Conservation (phyloP, 2,329 filamentous ascomycete genomes). For the Ophiosphaerella narmari region DNA sequence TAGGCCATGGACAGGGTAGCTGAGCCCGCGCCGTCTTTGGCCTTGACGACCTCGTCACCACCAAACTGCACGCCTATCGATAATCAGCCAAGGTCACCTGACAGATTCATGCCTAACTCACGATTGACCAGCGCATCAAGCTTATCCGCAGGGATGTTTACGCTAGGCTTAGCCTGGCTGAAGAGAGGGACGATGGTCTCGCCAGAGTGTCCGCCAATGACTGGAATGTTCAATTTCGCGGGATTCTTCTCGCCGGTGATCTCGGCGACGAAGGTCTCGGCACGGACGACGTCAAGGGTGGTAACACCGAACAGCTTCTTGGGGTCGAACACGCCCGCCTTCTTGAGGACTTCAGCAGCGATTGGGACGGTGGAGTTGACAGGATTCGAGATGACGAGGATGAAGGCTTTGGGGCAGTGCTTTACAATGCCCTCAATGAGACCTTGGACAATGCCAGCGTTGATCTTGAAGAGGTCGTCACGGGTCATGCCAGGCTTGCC, state of each 20-base stretch:
- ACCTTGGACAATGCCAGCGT: slow-evolving; percentile 95
- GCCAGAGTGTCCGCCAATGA: slow-evolving; percentile 95
- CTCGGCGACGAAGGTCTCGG: slow-evolving; percentile 92
- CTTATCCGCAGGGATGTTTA: slow-evolving; percentile 85
- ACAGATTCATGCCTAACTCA: slow-evolving; percentile 15
- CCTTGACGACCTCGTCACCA: slow-evolving; percentile 95
- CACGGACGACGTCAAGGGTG: slow-evolving; percentile 96
- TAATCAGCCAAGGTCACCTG: too few species aligned
- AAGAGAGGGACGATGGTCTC: slow-evolving; percentile 98
- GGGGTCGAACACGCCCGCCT: slow-evolving; percentile 88
- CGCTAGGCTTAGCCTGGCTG: slow-evolving; percentile 81
- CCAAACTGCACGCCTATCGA: slow-evolving; percentile 76
- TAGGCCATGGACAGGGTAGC: slow-evolving; percentile 95
- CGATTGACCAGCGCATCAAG: slow-evolving; percentile 89
- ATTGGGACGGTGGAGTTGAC: slow-evolving; percentile 99
- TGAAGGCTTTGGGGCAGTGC: slow-evolving; percentile 87
- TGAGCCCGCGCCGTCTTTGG: slow-evolving; percentile 88
- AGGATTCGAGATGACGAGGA: slow-evolving; percentile 98
- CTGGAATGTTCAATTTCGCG: slow-evolving; percentile 81
- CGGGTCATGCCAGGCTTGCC: slow-evolving; percentile 98
- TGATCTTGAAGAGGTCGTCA: slow-evolving; percentile 99
- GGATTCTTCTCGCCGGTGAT: slow-evolving; percentile 82
- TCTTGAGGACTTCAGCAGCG: slow-evolving; percentile 94
- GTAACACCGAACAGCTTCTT: slow-evolving; percentile 98
- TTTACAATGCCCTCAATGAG: slow-evolving; percentile 88